Percentiles rank a stretch among this genome's conserved stretches.
Evolutionary conservation across 1,139 yeast genomes (phyloP).

Genomic region (Meyerozyma elateridarum): DNA sequence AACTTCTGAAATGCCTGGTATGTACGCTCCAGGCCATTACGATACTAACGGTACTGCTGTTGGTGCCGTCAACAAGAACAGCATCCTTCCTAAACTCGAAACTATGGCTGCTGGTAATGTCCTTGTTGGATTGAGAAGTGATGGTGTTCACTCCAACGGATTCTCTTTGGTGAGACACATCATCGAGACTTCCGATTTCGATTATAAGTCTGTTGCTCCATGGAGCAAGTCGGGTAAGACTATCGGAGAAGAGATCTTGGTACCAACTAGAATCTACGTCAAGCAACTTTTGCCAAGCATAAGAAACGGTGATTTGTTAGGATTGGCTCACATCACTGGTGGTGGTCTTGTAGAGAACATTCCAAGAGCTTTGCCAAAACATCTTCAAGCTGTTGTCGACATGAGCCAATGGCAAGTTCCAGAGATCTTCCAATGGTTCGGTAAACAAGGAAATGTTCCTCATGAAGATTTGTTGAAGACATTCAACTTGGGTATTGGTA

Average conservation of each 20-base stretch:
- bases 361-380: constrained; percentile 87
- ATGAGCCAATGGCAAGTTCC: constrained; percentile 80
- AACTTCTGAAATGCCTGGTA: constrained; percentile 99
- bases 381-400: constrained; percentile 77
- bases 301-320: constrained; percentile 64
- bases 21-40: constrained; percentile 92
- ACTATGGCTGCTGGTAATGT: constrained; percentile 77
- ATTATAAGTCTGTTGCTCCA: constrained; percentile 76
- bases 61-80: constrained; percentile 88
- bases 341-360: constrained; percentile 96
- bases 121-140: constrained; percentile 79
- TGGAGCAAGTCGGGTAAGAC: constrained; percentile 68
- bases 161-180: constrained; percentile 95
- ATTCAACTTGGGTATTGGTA: constrained; percentile 93
- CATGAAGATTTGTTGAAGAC: constrained; percentile 80
- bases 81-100: constrained; percentile 65
- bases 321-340: constrained; percentile 96
- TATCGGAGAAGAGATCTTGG: constrained; percentile 80
- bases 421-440: constrained; percentile 89
- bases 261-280: constrained; percentile 93
- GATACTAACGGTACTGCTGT: constrained; percentile 98
- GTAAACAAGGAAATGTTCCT: constrained; percentile 88
- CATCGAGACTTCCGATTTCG: constrained; percentile 59
- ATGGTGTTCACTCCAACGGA: constrained; percentile 96
- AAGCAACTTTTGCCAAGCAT: constrained; percentile 79